Evolutionary conservation across 805 yeast species (phyloP), one percentile per base, ranked within the genome.

Genomic region (Groenewaldozyma salmanticensis): DNA sequence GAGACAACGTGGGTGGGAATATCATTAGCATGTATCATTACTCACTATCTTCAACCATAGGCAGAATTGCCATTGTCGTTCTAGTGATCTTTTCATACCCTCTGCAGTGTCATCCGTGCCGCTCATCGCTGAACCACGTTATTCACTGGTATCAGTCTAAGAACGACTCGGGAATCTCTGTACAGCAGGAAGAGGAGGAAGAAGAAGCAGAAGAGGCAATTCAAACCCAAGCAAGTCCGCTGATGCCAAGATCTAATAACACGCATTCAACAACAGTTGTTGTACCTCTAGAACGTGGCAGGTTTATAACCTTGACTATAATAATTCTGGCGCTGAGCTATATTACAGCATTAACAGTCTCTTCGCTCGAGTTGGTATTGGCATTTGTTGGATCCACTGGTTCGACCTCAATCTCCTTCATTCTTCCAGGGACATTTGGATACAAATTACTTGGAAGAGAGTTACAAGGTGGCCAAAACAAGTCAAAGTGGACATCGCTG

Each of bases 351-450:
- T 61, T 79, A 27, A 59, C 75, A 3, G 79, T 87, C 22, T 65
- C 65, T 11, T 84, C 95, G 0, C 74, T 87, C 50, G 94, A 90
- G 21, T 72, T 79, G 36, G 88, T 88, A 11, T 65, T 87, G 50
- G 87, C 95, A 1, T 67, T 87, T 48, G 95, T 87, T 3, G 96
- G 96, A 2, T 83, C 95, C 1, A 86, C 95, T 0, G 96, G 96
- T 0, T 84, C 95, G 1, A 87, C 96, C 0, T 75, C 94, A 4
- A 86, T 88, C 39, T 86, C 95, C 9, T 87, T 87, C 56, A 86
- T 85, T 21, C 67, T 87, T 36, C 96, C 96, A 0, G 96, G 96
- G 0, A 64, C 85, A 18, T 85, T 87, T 56, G 94, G 90, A 3
- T 85, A 73, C 61, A 77, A 73, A 51, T 66, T 87, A 44, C 72